Evolutionary conservation across 164 flowering plant species (phyloP).

Genomic region (Berberis vulgaris): DNA sequence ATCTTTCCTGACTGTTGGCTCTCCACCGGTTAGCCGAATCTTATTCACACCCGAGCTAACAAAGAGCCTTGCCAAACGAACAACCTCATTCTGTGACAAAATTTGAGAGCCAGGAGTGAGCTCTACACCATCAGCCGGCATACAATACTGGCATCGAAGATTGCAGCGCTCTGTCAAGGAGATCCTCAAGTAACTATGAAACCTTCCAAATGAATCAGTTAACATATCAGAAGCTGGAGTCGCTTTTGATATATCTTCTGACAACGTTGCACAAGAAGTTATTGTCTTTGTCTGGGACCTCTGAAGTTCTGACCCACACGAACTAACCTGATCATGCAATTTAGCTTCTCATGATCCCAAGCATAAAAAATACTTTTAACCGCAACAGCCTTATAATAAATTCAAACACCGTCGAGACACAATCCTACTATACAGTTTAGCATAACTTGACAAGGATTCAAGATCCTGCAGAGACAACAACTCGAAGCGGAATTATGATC

Average conservation of each 20-base stretch:
- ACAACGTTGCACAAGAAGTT: conserved; percentile 39
- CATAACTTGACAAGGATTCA: no score
- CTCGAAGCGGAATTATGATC: no score
- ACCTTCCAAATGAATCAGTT: conserved; percentile 85
- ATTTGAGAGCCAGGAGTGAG: conserved; percentile 64
- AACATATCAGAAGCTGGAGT: conserved; percentile 63
- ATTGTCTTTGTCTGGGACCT: conserved; percentile 19
- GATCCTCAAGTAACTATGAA: conserved; percentile 83
- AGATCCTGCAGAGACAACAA: no score
- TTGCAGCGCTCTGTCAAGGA: conserved; percentile 95
- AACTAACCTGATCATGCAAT: no score
- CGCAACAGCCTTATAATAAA: no score
- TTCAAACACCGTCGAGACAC: no score
- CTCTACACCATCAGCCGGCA: conserved; percentile 92
- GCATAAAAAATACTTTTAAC: no score
- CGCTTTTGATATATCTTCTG: conserved; percentile 37
- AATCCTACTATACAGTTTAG: no score
- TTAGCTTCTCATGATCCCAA: no score
- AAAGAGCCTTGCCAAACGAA: conserved; percentile 69
- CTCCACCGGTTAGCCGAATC: conserved; percentile 94
- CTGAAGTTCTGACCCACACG: neutral
- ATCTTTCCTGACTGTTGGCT: conserved; percentile 89
- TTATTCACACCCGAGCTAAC: conserved; percentile 80
- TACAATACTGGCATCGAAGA: conserved; percentile 88
- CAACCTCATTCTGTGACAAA: conserved; percentile 54